Base-by-base conservation (phyloP, 805 yeast species). In the Saccharomyces eubayanus region DNA sequence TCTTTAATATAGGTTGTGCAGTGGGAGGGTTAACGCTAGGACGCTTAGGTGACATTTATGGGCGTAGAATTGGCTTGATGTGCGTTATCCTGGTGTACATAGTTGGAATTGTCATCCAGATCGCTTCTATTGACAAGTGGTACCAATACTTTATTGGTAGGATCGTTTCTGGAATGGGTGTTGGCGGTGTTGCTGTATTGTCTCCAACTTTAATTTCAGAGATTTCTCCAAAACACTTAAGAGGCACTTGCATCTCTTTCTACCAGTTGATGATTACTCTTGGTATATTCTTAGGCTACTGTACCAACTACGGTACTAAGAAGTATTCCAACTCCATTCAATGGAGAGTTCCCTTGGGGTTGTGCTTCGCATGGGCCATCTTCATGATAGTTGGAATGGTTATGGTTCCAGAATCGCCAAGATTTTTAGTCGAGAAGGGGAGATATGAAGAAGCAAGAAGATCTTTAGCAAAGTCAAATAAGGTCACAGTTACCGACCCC, bases 281-380 rank as follows among this genome's bases (percentile, higher is more conserved):
- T 50, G 92, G 91, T 72, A 85, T 86, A 62, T 85, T 85, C 72
- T 73, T 85, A 60, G 92, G 90, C 68, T 84, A 84, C 77, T 84
- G 89, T 72, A 75, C 84, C 49, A 82, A 82, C 56, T 86, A 78
- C 67, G 91, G 90, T 70, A 82, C 70, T 20, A 77, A 79, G 62
- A 68, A 68, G 51, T 68, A 68, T 56, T 47, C 55, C 6, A 57
- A 64, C 83, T 63, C 69, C 27, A 88, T 71, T 12, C 87, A 83
- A 73, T 85, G 90, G 90, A 83, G 91, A 78, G 77, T 85, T 58
- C 88, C 87, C 52, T 74, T 85, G 65, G 86, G 86, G 53, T 69
- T 82, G 57, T 74, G 77, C 62, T 78, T 78, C 62, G 74, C 75
- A 29, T 79, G 80, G 80, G 78, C 77, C 21, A 36, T 74, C 41